Evolutionary conservation across 148 eudicot genomes (phyloP).

Genomic region (Rhododendron ovatum): DNA sequence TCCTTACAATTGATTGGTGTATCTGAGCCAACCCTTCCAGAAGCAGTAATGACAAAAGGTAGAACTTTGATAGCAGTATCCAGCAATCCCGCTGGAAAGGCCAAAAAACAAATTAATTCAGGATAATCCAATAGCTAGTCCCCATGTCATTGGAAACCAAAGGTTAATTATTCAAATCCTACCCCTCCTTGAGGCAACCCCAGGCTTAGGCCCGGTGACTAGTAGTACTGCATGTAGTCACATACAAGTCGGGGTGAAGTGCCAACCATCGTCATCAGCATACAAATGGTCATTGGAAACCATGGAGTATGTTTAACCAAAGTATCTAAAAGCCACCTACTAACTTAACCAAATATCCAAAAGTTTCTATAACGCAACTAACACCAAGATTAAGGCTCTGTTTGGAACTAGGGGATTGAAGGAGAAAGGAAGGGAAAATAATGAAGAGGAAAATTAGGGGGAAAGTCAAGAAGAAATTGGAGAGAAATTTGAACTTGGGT

Average conservation of each 20-base stretch:
- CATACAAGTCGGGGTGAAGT: neutral
- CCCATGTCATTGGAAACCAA: neutral
- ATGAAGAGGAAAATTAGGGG: too few species aligned
- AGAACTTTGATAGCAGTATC: constrained; percentile 79
- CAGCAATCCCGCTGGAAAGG: constrained; percentile 61
- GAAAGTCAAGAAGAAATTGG: too few species aligned
- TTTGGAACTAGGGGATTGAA: too few species aligned
- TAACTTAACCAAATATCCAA: neutral
- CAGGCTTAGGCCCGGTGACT: neutral
- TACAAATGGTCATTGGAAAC: neutral
- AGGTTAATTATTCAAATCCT: neutral
- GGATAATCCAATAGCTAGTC: neutral
- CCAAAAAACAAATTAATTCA: neutral
- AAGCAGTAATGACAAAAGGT: constrained; percentile 79
- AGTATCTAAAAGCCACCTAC: neutral
- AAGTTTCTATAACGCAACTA: neutral
- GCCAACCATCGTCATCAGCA: neutral
- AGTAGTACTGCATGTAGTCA: neutral
- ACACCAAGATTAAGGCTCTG: neutral
- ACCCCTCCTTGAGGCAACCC: neutral
- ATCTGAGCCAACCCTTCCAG: constrained; percentile 95
- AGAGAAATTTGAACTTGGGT: too few species aligned
- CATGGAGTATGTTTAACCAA: neutral
- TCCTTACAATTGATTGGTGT: constrained; percentile 80
- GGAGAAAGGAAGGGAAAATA: too few species aligned